Base-by-base conservation (phyloP, 2,329 filamentous ascomycete species). In the Ascochyta rabiei region DNA sequence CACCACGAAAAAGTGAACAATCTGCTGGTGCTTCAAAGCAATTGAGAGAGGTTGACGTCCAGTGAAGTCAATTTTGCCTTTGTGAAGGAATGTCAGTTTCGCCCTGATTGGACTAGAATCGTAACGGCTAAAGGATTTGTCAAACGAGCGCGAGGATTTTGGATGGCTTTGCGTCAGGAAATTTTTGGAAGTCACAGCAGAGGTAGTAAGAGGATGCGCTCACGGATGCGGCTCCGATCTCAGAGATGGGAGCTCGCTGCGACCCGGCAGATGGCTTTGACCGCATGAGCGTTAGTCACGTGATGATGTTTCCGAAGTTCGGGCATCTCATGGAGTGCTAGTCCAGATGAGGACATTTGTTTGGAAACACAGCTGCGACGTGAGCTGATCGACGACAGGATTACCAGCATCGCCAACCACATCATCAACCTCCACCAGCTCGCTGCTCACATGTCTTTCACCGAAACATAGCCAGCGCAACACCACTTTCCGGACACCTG, bases 381-480 rank as follows among this genome's bases (percentile, higher is more conserved):
- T 26, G 26, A 28, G 4, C 13, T 30, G 40, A 49, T 55, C 38
- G 33, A 35, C 34, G 42, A 21, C 26, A 48, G 30, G 16, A 39
- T 37, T 21, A 37, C 43, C 48, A 49, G 13, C 39, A 23, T 21
- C 21, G 39, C 24, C 38, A 43, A 26, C 35, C 18, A 41, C 28
- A 41, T 42, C 33, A 30, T 53, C 57, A 62, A 41, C 33, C 42
- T 38, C 53, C 48, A 30, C 53, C 55, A 55, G 26, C 23, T 49
- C 42, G 46, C 53, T 54, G 21, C 45, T 40, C 40, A 21, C 40
- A 68, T 67, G 64, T 49, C 52, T 66, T 52, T 35, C 26, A 44
- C 42, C 50, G 48, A 39, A 49, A 48, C 55, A 61, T 56, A 53
- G 21, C 44, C 52, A 47, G 23, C 38, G 40, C 30, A 35, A 45